phyloP scores from a whole-genome alignment of 352 stramenopile genomes.

The Phytophthora pluvialis region DNA sequence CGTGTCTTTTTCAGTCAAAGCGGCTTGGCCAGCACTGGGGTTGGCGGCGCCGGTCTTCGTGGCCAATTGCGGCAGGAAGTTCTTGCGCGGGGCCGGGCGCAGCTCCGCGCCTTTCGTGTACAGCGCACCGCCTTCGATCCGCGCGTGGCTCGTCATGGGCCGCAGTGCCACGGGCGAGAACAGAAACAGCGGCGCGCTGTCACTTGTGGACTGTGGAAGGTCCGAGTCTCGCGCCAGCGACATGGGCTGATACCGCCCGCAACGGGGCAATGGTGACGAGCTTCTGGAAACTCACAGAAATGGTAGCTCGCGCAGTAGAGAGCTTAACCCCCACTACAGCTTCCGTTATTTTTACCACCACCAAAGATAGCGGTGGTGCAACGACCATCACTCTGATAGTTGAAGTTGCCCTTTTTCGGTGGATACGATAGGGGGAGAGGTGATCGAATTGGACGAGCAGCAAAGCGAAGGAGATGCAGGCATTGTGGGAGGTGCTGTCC shows the following conservation, averaged over 20 bases:
- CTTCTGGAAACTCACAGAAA: constrained; percentile 11
- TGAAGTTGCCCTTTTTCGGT: constrained; percentile 36
- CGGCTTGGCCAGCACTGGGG: constrained; percentile 1
- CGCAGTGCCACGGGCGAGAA: constrained; percentile 26
- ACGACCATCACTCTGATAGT: constrained; percentile 27
- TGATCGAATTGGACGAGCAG: background rate
- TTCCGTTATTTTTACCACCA: constrained; percentile 8
- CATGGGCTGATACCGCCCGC: constrained; percentile 22
- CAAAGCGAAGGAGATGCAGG: background rate
- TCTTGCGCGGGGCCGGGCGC: constrained; percentile 20
- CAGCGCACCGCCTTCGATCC: constrained; percentile 40
- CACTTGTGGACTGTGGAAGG: constrained; percentile 24
- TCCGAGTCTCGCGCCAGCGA: constrained; percentile 21
- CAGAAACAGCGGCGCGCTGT: constrained; percentile 27
- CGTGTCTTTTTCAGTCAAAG: constrained; percentile 25
- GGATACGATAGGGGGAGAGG: background rate
- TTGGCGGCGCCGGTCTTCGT: background rate
- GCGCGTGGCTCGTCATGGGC: constrained; percentile 42
- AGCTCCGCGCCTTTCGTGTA: constrained; percentile 20
- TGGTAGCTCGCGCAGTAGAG: background rate
- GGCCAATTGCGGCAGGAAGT: constrained; percentile 32
- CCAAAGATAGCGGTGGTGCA: constrained; percentile 28
- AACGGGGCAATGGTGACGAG: constrained; percentile 6
- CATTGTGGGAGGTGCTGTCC: too few relatives aligned
- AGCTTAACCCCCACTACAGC: background rate